Evolutionary conservation across 148 eudicot species (phyloP).

Genomic region (Pouteria glomerata): DNA sequence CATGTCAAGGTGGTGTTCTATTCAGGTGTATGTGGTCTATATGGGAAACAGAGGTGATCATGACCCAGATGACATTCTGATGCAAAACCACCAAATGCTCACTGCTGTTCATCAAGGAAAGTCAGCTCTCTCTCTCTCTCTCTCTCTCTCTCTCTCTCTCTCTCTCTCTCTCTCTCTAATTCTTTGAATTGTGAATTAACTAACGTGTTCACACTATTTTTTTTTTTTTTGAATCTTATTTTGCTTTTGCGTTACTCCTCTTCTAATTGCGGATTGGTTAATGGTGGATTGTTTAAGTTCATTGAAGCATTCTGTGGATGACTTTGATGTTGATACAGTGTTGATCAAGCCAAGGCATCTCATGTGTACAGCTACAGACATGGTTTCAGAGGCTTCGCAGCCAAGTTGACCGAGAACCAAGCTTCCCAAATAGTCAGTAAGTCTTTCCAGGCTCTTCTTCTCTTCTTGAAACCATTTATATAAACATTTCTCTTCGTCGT

Average conservation of each 20-base stretch:
- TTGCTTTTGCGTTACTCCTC: not conserved
- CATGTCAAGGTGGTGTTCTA: too few relatives aligned
- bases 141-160: not conserved
- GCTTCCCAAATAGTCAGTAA: conserved; percentile 37
- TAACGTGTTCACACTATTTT: too few relatives aligned
- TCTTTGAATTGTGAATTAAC: too few relatives aligned
- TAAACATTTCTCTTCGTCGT: too few relatives aligned
- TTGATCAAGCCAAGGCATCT: conserved; percentile 37
- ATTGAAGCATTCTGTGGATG: not conserved
- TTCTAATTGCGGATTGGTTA: too few relatives aligned
- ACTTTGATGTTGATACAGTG: conserved; percentile 18
- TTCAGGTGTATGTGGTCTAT: conserved; percentile 49
- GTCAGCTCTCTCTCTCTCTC: conserved; percentile 3
- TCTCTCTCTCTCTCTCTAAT: too few relatives aligned
- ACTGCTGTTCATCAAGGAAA: conserved; percentile 40
- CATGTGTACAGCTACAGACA: conserved; percentile 51
- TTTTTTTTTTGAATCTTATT: conserved; percentile 4
- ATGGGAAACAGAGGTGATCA: conserved; percentile 40
- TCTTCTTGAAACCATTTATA: too few relatives aligned
- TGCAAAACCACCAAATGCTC: conserved; percentile 41
- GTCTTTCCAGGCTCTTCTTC: not conserved
- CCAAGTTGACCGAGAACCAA: conserved; percentile 42
- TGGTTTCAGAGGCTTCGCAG: conserved; percentile 57
- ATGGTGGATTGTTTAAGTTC: not conserved
- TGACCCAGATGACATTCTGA: conserved; percentile 48